Conservation (phyloP, 1,284 basidiomycete genomes). For the Cystobasidium pallidum region DNA sequence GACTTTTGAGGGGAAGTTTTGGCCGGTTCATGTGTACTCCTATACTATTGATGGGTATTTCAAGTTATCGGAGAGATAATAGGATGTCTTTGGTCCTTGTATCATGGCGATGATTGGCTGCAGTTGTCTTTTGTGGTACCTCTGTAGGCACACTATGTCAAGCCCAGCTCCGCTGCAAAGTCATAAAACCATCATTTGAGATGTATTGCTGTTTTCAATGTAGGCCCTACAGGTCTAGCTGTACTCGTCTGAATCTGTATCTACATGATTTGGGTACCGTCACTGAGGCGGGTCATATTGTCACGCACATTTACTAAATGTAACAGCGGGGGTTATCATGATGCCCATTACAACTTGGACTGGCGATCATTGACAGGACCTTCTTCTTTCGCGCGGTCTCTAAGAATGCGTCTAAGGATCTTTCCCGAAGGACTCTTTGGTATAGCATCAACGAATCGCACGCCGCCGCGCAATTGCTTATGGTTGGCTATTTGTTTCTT, state of each 20-base stretch:
- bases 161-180: not conserved
- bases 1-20: constrained; percentile 12
- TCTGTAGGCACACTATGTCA: not conserved
- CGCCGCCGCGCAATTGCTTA: constrained; percentile 56
- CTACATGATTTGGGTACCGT: no score
- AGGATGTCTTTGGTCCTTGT: no score
- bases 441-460: constrained; percentile 48
- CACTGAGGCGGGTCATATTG: no score
- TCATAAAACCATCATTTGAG: no score
- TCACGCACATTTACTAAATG: no score
- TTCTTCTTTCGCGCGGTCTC: constrained; percentile 44
- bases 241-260: no score
- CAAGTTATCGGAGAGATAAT: no score
- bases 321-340: no score
- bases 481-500: constrained; percentile 55
- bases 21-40: not conserved
- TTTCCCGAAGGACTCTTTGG: constrained; percentile 51
- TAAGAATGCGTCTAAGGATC: constrained; percentile 46
- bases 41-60: not conserved
- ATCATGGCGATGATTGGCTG: no score
- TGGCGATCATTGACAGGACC: constrained; percentile 22
- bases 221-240: no score
- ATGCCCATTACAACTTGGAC: constrained; percentile 46
- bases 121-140: not conserved
- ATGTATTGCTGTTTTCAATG: no score